These are phyloP conservation scores for Cadophora luteo-olivacea DNA, from an alignment of 2,329 filamentous ascomycete genomes.

Conservation along the genomic window DNA sequence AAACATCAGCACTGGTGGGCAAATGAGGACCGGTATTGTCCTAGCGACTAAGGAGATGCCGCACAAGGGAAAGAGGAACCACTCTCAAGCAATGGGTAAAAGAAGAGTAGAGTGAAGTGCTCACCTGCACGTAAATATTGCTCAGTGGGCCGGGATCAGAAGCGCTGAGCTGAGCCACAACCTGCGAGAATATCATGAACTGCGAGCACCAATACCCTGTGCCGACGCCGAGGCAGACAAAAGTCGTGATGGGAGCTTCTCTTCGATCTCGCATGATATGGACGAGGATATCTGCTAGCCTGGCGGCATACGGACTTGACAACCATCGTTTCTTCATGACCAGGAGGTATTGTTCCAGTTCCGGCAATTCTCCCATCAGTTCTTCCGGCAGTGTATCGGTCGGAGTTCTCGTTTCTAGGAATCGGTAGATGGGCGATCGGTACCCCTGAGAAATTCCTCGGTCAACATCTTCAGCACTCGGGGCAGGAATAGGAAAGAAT, in stretches of 20 bases:
- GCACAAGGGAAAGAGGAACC: too few relatives aligned
- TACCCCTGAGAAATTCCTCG: background rate
- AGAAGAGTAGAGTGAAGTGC: background rate
- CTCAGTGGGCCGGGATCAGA: conserved; percentile 1
- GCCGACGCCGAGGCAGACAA: conserved; percentile 18
- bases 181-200: conserved; percentile 17
- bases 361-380: background rate
- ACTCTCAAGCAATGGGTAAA: too few relatives aligned
- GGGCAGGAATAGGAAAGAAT: background rate
- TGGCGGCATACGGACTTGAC: background rate
- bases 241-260: conserved; percentile 10
- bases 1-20: too few relatives aligned
- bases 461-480: background rate
- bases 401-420: background rate
- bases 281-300: conserved; percentile 19
- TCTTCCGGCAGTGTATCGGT: background rate
- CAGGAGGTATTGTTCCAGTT: background rate
- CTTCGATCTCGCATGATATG: conserved; percentile 16
- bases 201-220: background rate
- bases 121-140: conserved; percentile 16
- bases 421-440: background rate
- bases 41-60: too few relatives aligned
- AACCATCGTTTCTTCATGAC: conserved; percentile 9
- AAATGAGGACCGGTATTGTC: too few relatives aligned
- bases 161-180: conserved; percentile 10